Evolutionary conservation across 2,329 filamentous ascomycete genomes (phyloP).

Genomic region (Sclerotinia subarctica): DNA sequence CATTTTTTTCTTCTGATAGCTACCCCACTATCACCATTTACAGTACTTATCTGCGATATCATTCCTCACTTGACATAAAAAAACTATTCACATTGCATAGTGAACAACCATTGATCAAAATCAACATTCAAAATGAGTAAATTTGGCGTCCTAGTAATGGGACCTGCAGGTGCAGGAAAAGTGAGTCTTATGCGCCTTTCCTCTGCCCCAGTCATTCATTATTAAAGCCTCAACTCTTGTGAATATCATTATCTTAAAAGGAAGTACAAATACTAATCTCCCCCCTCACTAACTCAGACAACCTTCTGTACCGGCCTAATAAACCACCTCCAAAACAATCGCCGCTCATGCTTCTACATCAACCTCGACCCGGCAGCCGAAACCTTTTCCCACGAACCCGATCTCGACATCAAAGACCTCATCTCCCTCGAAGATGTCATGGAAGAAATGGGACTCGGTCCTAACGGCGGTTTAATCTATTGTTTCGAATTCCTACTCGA

Average conservation of each 20-base stretch:
- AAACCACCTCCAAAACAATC: constrained; percentile 84
- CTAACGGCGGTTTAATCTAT: constrained; percentile 91
- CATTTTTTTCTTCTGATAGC: constrained; percentile 4
- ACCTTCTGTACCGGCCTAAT: constrained; percentile 95
- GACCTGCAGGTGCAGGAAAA: constrained; percentile 93
- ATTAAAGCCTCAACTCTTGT: background rate
- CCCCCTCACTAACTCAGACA: constrained; percentile 52
- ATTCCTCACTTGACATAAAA: background rate
- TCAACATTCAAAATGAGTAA: constrained; percentile 67
- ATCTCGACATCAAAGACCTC: constrained; percentile 92
- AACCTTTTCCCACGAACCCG: constrained; percentile 83
- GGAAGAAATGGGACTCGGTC: constrained; percentile 87
- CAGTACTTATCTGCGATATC: background rate
- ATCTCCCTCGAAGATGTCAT: constrained; percentile 94
- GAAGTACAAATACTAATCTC: background rate
- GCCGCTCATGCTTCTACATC: constrained; percentile 94
- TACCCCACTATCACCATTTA: constrained; percentile 14
- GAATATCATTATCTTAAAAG: background rate
- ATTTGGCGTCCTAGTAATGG: constrained; percentile 93
- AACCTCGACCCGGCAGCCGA: constrained; percentile 98
- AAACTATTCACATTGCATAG: background rate
- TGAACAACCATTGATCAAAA: background rate
- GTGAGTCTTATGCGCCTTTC: constrained; percentile 43
- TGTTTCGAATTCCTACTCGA: constrained; percentile 96
- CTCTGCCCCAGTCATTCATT: background rate